Base-by-base conservation (phyloP, 257 asterid species). In the Forsythia viridissima region DNA sequence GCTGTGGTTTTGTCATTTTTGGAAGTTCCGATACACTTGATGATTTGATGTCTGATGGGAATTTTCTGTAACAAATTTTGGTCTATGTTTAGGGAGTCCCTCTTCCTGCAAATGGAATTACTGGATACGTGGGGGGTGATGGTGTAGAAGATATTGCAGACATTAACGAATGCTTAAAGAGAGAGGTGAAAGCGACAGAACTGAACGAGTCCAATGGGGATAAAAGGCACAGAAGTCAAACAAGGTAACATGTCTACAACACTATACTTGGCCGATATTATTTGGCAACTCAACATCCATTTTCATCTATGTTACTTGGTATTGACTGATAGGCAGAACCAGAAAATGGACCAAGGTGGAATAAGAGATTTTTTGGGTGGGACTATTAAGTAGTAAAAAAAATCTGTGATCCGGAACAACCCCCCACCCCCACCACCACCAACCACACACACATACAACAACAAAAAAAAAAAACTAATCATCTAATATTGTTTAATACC, bases 91-190 rank as follows among this genome's bases (percentile, higher is more conserved):
- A 94, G 98, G 94, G 89, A 70, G 81, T 88, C 74, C 68, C 75
- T 36, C 86, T 87, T 79, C 91, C 91, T 73, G 89, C 92, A 70
- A 80, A 90, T 84, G 91, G 89, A 51, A 80, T 88, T 79, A 30
- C 82, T 39, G 90, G 92, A 70, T 71, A 77, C 70, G 80, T 74
- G 8, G 82, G 83, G 66, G 89, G 86, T 40, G 89, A 85, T 71
- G 52, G 78, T 72, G 48, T 79, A n/a, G 83, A 84, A 75, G 86
- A 84, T 24, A 52, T 79, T 73, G 80, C 69, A 46, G 89, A 86
- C 41, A 75, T 74, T 82, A 67, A 41, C 48, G 86, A 77, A 75
- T 71, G 55, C 79, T 76, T 74, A 42, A 86, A 87, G 78, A 78
- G 42, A 83, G 88, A 82, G 76, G 80, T 72, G 34, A 89, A 76